Evolutionary conservation across 306 rosid species (phyloP).

Genomic region (Quercus glauca): DNA sequence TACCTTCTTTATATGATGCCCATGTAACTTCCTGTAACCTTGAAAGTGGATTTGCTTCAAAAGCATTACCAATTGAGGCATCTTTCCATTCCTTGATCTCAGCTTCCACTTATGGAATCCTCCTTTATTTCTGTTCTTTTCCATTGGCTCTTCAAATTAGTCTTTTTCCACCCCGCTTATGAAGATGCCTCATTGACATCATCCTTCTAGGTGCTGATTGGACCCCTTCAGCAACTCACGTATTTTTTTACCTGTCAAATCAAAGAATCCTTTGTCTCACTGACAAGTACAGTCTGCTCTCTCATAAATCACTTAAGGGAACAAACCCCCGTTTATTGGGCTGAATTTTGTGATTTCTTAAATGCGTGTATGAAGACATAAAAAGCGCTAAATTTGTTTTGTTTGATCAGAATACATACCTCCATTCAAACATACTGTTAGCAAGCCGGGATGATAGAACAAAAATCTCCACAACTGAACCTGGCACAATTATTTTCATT

Average conservation of each 20-base stretch:
- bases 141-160: not conserved
- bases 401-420: not conserved
- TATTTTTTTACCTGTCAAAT: too few relatives aligned
- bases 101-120: not conserved
- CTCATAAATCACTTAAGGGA: not conserved
- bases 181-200: not conserved
- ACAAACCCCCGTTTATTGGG: not conserved
- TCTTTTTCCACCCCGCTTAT: not conserved
- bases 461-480: too few relatives aligned
- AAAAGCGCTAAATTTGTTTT: not conserved
- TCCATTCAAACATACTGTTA: too few relatives aligned
- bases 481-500: too few relatives aligned
- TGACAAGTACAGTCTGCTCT: too few relatives aligned
- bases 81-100: not conserved
- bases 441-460: too few relatives aligned
- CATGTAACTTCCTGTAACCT: too few relatives aligned
- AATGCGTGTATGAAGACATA: not conserved
- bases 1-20: too few relatives aligned
- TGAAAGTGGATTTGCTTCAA: too few relatives aligned
- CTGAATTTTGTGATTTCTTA: not conserved
- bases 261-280: too few relatives aligned
- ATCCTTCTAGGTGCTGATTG: not conserved
- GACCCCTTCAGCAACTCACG: not conserved
- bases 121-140: not conserved
- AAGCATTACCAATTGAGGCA: too few relatives aligned